Evolutionary conservation across 305 asterid species (phyloP).

Genomic region (Fraxinus nigra): DNA sequence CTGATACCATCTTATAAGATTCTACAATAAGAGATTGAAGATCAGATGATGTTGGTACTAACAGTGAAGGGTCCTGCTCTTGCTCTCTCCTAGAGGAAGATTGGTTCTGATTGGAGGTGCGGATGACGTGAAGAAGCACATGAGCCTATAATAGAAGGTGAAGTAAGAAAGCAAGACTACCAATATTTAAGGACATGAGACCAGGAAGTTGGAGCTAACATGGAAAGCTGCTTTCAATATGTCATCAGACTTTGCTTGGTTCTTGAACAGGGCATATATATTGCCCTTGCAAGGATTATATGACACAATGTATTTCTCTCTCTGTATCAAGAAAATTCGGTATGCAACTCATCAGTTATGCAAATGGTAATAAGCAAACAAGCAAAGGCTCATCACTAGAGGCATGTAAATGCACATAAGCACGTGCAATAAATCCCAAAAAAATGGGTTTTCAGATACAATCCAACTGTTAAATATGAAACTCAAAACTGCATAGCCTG

Average conservation of each 20-base stretch:
- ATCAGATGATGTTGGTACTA: slow-evolving; percentile 50
- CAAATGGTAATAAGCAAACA: slow-evolving; percentile 6
- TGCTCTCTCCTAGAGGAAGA: slow-evolving; percentile 33
- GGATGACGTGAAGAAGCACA: slow-evolving; percentile 80
- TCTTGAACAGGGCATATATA: slow-evolving; percentile 83
- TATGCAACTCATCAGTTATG: slow-evolving; percentile 23
- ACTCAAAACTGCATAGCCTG: background rate
- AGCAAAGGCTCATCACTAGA: background rate
- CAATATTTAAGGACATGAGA: slow-evolving; percentile 16
- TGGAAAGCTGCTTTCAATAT: slow-evolving; percentile 95
- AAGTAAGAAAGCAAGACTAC: slow-evolving; percentile 22
- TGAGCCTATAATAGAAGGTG: slow-evolving; percentile 64
- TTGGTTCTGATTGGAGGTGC: slow-evolving; percentile 46
- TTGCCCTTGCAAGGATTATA: slow-evolving; percentile 82
- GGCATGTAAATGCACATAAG: slow-evolving; percentile 14
- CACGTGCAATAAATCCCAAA: slow-evolving; percentile 2
- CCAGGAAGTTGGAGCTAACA: slow-evolving; percentile 48
- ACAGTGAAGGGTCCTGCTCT: slow-evolving; percentile 42
- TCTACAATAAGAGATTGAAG: slow-evolving; percentile 75
- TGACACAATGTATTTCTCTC: slow-evolving; percentile 72
- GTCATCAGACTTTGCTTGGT: slow-evolving; percentile 96
- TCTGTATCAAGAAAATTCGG: slow-evolving; percentile 43
- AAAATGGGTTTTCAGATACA: background rate
- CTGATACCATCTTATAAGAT: slow-evolving; percentile 90
- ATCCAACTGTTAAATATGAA: background rate